A percentile compares a stretch with the other conserved stretches of the same genome.
Conservation (phyloP, 2,329 filamentous ascomycete genomes). For the Colletotrichum viniferum region DNA sequence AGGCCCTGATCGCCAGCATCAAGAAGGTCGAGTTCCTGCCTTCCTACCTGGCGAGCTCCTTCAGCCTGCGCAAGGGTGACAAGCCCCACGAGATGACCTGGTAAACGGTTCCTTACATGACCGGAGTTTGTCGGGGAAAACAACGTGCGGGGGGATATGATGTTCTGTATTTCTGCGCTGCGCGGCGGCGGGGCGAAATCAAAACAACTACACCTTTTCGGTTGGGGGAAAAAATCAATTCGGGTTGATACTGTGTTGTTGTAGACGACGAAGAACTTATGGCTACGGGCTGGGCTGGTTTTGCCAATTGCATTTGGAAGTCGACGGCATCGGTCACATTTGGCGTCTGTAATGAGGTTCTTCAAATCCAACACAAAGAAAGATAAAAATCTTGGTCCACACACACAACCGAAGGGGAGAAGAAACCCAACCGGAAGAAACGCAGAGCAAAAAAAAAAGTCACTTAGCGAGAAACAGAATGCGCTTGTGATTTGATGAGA, state of each 20-base stretch:
- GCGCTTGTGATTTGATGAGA: not conserved
- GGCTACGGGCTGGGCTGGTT: slow-evolving; percentile 51
- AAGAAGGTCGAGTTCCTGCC: slow-evolving; percentile 97
- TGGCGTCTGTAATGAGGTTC: slow-evolving; percentile 71
- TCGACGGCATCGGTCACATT: slow-evolving; percentile 69
- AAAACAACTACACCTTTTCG: not conserved
- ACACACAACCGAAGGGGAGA: not conserved
- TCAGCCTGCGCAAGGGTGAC: slow-evolving; percentile 99
- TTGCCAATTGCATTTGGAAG: slow-evolving; percentile 70
- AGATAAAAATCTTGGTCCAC: slow-evolving; percentile 40
- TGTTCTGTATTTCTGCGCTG: slow-evolving; percentile 5
- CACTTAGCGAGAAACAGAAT: slow-evolving; percentile 13
- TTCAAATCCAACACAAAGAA: slow-evolving; percentile 54
- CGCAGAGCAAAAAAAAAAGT: slow-evolving; percentile 3
- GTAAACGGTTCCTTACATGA: slow-evolving; percentile 60
- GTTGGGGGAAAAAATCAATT: slow-evolving; percentile 5
- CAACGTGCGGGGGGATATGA: not conserved
- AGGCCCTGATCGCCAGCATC: slow-evolving; percentile 91
- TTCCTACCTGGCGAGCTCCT: slow-evolving; percentile 93
- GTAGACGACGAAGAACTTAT: slow-evolving; percentile 22
- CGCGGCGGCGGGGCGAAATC: not conserved
- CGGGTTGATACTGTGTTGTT: slow-evolving; percentile 18
- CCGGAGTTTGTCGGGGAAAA: not conserved
- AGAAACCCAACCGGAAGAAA: not conserved
- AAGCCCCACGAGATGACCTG: slow-evolving; percentile 99